Evolutionary conservation across 176 grass and related monocot genomes (phyloP), one percentile per base, ranked within the genome.

Genomic region (Carex kokanica): DNA sequence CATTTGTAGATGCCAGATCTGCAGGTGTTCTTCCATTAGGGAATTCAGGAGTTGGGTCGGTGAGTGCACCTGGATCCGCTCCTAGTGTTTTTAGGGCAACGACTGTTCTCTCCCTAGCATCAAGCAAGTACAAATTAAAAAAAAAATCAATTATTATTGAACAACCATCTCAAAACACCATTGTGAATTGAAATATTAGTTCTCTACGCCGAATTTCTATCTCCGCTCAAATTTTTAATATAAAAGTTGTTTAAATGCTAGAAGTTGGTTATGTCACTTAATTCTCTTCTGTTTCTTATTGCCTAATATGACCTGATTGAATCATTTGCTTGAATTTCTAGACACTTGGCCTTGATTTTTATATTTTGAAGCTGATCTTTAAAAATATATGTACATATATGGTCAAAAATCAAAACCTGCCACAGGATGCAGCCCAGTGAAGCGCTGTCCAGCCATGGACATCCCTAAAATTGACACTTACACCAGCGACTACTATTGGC

Each of bases 391-490:
- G 11, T 49, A 49, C 2, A 80, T 3, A 81, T n/a, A 47, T 32
- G 57, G 12, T 1, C 7, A 45, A 49, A 64, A 36, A 15, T 49
- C 59, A 52, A 17, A 82, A 99, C 97, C 97, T 95, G 82, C 97
- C 93, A 81, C 88, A 91, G 51, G 81, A 92, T 83, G 97, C 97
- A 69, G 97, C 97, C 97, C 97, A 99, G 66, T 99, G 97, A 90
- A 99, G 97, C 0, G 97, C 97, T 81, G 97, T 99, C 97, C 97
- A 99, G 59, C 97, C 97, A 86, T 77, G 93, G 71, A 86, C 80
- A 91, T 99, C 97, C 88, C 97, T 94, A 72, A 96, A 99, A 81
- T 99, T 99, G 25, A 99, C 88, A 86, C 87, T 91, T 61, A 99
- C 97, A 78, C 97, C 97, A 58, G 91, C 91, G 74, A 84, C 61